Conservation (phyloP, 2,329 filamentous ascomycete genomes). For the Erysiphe pulchra region DNA sequence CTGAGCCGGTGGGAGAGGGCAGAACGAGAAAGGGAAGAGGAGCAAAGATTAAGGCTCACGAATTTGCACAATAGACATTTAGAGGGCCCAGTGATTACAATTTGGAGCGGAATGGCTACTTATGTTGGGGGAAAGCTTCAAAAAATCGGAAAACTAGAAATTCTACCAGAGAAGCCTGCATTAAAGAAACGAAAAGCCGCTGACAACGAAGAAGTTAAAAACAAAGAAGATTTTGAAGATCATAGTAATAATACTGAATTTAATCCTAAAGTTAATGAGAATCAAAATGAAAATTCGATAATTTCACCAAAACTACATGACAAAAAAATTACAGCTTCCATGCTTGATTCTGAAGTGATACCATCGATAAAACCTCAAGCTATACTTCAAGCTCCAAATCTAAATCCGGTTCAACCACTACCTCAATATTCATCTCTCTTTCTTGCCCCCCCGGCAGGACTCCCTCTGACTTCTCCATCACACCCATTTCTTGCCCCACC, state of each 20-base stretch:
- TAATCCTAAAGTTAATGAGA: background rate
- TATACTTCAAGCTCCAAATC: background rate
- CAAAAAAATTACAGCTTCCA: too few species aligned
- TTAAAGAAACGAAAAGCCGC: slow-evolving; percentile 25
- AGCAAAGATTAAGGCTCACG: slow-evolving; percentile 58
- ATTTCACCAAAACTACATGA: too few species aligned
- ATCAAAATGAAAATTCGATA: background rate
- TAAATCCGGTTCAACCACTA: slow-evolving; percentile 1
- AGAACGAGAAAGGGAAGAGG: slow-evolving; percentile 68
- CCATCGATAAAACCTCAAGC: background rate
- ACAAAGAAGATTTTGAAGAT: too few species aligned
- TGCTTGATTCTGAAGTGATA: background rate
- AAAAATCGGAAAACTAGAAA: slow-evolving; percentile 38
- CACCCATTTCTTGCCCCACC: slow-evolving; percentile 3
- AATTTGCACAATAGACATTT: slow-evolving; percentile 70
- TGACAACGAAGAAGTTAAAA: too few species aligned
- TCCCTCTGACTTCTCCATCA: slow-evolving; percentile 6
- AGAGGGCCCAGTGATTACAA: slow-evolving; percentile 69
- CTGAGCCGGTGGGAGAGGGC: slow-evolving; percentile 84
- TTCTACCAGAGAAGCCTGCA: slow-evolving; percentile 17
- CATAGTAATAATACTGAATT: background rate
- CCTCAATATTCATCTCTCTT: slow-evolving; percentile 5
- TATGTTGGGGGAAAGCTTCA: slow-evolving; percentile 55
- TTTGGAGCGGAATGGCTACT: slow-evolving; percentile 76
- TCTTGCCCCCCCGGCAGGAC: slow-evolving; percentile 7